Evolutionary conservation across 2,329 filamentous ascomycete species (phyloP).

Genomic region (Leptographium flavum): DNA sequence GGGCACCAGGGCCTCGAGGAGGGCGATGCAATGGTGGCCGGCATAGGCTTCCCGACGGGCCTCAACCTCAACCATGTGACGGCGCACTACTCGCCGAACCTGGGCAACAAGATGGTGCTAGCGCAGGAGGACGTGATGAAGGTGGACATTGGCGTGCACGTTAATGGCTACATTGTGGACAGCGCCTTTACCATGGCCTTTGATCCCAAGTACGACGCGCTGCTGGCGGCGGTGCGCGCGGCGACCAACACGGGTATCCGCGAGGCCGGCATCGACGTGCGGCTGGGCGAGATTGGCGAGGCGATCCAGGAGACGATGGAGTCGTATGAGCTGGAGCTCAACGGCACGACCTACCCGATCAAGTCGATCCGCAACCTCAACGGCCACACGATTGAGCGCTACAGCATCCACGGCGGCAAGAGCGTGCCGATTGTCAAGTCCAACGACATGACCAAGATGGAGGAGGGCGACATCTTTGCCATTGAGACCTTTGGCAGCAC

Average conservation of each 20-base stretch:
- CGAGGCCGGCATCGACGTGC: constrained; percentile 84
- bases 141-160: constrained; percentile 69
- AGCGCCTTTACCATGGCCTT: constrained; percentile 69
- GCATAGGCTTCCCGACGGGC: constrained; percentile 74
- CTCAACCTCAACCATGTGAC: constrained; percentile 72
- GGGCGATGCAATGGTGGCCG: constrained; percentile 60
- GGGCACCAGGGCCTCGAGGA: constrained; percentile 63
- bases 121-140: constrained; percentile 66
- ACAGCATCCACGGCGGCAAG: constrained; percentile 85
- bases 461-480: constrained; percentile 88
- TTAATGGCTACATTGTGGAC: constrained; percentile 69
- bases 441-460: constrained; percentile 86
- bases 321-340: constrained; percentile 76
- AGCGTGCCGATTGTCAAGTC: constrained; percentile 89
- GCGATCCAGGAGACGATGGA: constrained; percentile 87
- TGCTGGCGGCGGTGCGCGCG: constrained; percentile 58
- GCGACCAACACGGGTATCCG: constrained; percentile 77
- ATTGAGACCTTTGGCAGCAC: constrained; percentile 95
- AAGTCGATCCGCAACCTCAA: constrained; percentile 80
- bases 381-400: constrained; percentile 79
- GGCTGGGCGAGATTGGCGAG: constrained; percentile 72
- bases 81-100: constrained; percentile 73
- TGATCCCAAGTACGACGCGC: constrained; percentile 59
- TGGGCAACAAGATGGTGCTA: constrained; percentile 65
- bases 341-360: constrained; percentile 63